Evolutionary conservation across 495 filamentous ascomycete species (phyloP), one percentile per base, ranked within the genome.

Genomic region (Articulospora tetracladia): DNA sequence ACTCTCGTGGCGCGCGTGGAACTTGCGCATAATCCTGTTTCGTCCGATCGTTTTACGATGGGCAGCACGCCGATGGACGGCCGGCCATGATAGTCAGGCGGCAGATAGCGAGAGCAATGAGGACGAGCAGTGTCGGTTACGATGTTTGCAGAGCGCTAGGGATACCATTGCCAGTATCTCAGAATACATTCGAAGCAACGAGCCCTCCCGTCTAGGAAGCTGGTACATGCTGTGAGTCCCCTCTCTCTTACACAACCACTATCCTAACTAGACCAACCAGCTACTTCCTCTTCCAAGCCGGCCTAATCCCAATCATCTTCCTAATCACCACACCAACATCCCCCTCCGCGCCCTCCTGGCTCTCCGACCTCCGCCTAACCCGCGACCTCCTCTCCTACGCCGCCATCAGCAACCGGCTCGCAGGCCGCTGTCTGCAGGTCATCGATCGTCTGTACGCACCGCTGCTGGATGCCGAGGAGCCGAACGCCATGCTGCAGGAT

Each of bases 241-340:
- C 36, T 2, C 23, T 27, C 19, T 32, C 2, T 10, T 32, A 51
- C 48, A 15, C 13, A 3, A 1, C 19, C 1, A 1, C 17, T 59
- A 36, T 59, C 26, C 20, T 24, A 39, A 17, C n/a, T 20, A 39
- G n/a, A 39, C n/a, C n/a, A 10, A 27, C 39, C 25, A 50, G 47
- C 52, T 61, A 82, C 60, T 82, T 81, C 64, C 74, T 82, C 20
- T 82, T 82, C 69, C 79, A 82, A 69, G 78, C 79, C 19, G 76
- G 70, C 13, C 59, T 82, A 0, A 80, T 82, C 30, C 79, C 79
- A 1, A 70, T 77, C 41, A 75, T 82, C 47, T 74, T 78, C 48
- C 69, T 82, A 22, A 77, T 77, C 71, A 81, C 73, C 12, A 75
- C 78, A 41, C 74, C 79, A 0, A 71, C 71, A 15, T 76, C 72